Percentiles rank a stretch among this genome's conserved stretches.
These are phyloP conservation scores for Ulvella scutata DNA, from an alignment of 139 green algal species.

Conservation along the genomic window DNA sequence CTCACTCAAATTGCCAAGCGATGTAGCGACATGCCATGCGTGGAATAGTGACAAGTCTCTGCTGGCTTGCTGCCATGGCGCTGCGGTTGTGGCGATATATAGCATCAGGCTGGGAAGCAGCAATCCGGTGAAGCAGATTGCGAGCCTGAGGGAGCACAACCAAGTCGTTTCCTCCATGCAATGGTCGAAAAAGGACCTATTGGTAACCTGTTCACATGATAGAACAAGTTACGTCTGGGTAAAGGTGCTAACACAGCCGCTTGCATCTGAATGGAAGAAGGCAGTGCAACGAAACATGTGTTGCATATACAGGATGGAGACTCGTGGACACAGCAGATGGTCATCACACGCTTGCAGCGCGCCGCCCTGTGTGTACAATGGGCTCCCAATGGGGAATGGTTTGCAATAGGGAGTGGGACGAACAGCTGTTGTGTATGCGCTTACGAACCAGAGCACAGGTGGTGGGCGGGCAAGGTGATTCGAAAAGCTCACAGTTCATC, in stretches of 20 bases:
- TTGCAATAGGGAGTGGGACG: not conserved
- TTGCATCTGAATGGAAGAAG: too few relatives aligned
- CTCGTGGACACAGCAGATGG: not conserved
- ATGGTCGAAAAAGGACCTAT: not conserved
- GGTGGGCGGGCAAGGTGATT: not conserved
- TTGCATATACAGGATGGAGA: not conserved
- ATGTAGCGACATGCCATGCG: not conserved
- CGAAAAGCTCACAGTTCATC: not conserved
- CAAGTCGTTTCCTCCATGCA: not conserved
- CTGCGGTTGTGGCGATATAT: not conserved
- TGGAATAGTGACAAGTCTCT: not conserved
- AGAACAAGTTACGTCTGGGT: not conserved
- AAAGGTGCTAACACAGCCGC: too few relatives aligned
- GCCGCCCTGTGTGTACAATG: not conserved
- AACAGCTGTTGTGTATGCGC: not conserved
- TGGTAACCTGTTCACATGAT: not conserved
- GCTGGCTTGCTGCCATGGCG: not conserved
- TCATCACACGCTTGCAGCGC: not conserved
- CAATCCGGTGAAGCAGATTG: not conserved
- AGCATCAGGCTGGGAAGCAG: not conserved
- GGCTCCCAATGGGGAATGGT: not conserved
- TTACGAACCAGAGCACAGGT: not conserved
- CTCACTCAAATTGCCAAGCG: not conserved
- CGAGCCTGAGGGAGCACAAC: not conserved
- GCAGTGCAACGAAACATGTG: too few relatives aligned